These are phyloP conservation scores for Macrophomina pseudophaseolina DNA, from an alignment of 2,329 filamentous ascomycete species.

Conservation along the genomic window DNA sequence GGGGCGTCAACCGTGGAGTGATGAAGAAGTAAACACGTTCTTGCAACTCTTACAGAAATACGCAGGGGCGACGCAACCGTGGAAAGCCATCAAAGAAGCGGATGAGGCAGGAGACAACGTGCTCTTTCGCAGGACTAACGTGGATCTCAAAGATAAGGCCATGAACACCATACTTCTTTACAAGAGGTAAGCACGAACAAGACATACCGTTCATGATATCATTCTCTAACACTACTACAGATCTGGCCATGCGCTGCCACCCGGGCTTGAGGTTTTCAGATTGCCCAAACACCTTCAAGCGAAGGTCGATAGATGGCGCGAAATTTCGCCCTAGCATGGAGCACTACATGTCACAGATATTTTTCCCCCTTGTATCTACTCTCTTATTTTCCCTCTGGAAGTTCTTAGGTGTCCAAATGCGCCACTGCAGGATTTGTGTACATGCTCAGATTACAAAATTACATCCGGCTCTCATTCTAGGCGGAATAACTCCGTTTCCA, in stretches of 20 bases:
- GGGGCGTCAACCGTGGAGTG: conserved; percentile 28
- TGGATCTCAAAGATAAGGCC: conserved; percentile 56
- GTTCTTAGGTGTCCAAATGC: too few species aligned
- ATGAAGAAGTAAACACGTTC: conserved; percentile 1
- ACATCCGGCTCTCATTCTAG: too few species aligned
- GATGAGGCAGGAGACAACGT: conserved; percentile 1
- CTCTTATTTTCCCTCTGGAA: too few species aligned
- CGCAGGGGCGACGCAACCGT: neutral
- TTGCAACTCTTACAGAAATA: neutral
- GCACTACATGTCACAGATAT: neutral
- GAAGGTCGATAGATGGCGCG: neutral
- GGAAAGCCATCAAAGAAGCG: conserved; percentile 4
- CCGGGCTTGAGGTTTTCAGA: neutral
- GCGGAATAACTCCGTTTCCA: too few species aligned
- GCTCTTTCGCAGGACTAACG: conserved; percentile 51
- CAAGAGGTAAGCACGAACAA: conserved; percentile 42
- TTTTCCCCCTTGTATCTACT: too few species aligned
- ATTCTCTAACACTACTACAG: neutral
- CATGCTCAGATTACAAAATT: too few species aligned
- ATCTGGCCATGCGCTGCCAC: neutral
- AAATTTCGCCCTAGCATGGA: neutral
- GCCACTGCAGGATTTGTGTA: too few species aligned
- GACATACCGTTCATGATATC: neutral
- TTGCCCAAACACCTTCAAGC: neutral
- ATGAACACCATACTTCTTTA: conserved; percentile 47